Evolutionary conservation across 208 protist genomes (phyloP), one percentile per base, ranked within the genome.

Genomic region (Leishmania mexicana): DNA sequence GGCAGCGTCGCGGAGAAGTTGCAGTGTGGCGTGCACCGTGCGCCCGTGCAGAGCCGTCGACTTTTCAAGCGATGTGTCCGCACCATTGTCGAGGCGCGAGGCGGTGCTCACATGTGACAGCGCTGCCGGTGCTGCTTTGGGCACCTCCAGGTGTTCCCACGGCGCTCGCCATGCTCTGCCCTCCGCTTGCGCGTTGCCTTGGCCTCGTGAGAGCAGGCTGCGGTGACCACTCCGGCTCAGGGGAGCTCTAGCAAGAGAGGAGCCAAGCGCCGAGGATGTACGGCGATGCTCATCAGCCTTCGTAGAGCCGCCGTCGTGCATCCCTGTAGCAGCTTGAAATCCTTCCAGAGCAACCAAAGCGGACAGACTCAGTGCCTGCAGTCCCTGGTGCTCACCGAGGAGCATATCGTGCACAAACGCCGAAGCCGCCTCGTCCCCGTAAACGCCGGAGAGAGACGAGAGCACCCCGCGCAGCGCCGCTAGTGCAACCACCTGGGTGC

Each of bases 401-500:
- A 92, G 75, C 40, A 91, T 68, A 42, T 92, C 87, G n/a, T 81
- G 65, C 28, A 92, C 80, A 67, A 92, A 91, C 2, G 35, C 42
- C 24, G 40, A 70, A 13, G 86, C 75, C 58, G 81, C 87, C 47
- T 65, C 86, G 3, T 40, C 31, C 24, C 88, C 88, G 77, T 84
- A 88, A 15, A 86, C 73, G 10, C 70, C 38, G 19, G 83, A 54
- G n/a, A 94, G 80, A 31, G 80, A 83, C 1, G 82, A 75, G 57
- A 89, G 76, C 45, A 88, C 81, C 0, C 85, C 92, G 8, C 84
- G 83, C 80, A 95, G 83, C 6, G 90, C 92, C 15, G 76, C 87
- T n/a, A 93, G 79, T 15, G 92, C 89, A 35, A 91, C 86, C 31
- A 76, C 79, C 81, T 95, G 92, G 35, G 92, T 95, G 40, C 82